Conservation (phyloP, 192 early-diverging fungal species). For the Entomortierella beljakovae region DNA sequence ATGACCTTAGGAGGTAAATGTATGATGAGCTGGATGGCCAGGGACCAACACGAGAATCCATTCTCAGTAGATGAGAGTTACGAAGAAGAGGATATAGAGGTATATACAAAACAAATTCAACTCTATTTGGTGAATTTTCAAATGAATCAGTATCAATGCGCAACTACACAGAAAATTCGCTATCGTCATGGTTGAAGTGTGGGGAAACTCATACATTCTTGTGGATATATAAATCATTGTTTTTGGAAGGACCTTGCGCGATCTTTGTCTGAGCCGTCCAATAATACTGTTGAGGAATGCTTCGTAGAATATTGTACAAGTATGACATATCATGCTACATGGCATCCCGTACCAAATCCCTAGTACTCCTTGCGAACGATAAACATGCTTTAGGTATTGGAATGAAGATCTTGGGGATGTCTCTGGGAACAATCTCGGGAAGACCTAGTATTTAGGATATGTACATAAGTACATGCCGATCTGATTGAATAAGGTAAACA, state of each 20-base stretch:
- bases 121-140: neutral
- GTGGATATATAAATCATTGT: constrained; percentile 38
- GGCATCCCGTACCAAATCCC: constrained; percentile 55
- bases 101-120: constrained; percentile 53
- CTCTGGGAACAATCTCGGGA: constrained; percentile 42
- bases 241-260: constrained; percentile 35
- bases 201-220: constrained; percentile 14
- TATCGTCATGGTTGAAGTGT: neutral
- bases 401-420: constrained; percentile 49
- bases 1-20: constrained; percentile 28
- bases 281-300: constrained; percentile 53
- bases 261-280: constrained; percentile 36
- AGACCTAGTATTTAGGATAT: constrained; percentile 22
- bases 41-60: constrained; percentile 41
- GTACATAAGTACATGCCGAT: too few species aligned
- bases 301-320: constrained; percentile 53
- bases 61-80: constrained; percentile 37
- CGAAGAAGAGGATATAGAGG: constrained; percentile 50
- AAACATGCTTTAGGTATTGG: constrained; percentile 42
- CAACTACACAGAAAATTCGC: too few species aligned
- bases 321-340: constrained; percentile 54
- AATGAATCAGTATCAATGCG: too few species aligned
- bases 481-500: too few species aligned
- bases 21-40: constrained; percentile 37
- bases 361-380: constrained; percentile 45